Evolutionary conservation across 75 land plant species (phyloP).

Genomic region (Sequoiadendron giganteum): DNA sequence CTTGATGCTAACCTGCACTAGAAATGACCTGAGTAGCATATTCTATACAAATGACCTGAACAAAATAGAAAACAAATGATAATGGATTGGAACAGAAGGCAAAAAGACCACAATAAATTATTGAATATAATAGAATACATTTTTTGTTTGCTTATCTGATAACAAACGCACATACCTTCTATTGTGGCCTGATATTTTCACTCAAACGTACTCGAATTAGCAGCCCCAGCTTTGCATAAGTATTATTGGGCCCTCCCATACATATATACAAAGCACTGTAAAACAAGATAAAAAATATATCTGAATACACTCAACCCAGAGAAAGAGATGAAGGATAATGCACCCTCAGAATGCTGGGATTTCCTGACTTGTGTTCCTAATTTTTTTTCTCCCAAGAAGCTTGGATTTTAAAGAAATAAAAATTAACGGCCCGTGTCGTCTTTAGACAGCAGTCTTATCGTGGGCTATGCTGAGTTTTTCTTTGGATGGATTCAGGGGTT

Average conservation of each 20-base stretch:
- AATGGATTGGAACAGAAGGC: background rate
- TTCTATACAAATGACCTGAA: background rate
- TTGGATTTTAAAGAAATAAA: background rate
- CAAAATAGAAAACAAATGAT: slow-evolving; percentile 2
- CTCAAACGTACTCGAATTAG: background rate
- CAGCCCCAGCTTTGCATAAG: background rate
- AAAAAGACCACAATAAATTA: background rate
- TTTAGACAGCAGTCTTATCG: background rate
- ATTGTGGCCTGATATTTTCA: background rate
- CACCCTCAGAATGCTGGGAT: background rate
- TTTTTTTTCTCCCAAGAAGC: background rate
- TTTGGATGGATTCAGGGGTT: background rate
- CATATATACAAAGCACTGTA: background rate
- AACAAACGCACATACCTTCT: background rate
- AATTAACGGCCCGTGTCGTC: background rate
- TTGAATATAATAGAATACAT: background rate
- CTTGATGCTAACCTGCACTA: background rate
- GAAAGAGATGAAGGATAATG: background rate
- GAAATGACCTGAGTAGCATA: background rate
- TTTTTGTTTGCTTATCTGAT: background rate
- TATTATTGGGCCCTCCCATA: background rate
- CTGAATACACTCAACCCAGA: background rate
- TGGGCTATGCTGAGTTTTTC: background rate
- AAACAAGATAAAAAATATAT: background rate
- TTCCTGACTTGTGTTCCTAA: background rate